A percentile compares a stretch with the other conserved stretches of the same genome.
These are phyloP conservation scores for Aspergillus ochraceus DNA, from an alignment of 2,329 filamentous ascomycete genomes.

Conservation along the genomic window DNA sequence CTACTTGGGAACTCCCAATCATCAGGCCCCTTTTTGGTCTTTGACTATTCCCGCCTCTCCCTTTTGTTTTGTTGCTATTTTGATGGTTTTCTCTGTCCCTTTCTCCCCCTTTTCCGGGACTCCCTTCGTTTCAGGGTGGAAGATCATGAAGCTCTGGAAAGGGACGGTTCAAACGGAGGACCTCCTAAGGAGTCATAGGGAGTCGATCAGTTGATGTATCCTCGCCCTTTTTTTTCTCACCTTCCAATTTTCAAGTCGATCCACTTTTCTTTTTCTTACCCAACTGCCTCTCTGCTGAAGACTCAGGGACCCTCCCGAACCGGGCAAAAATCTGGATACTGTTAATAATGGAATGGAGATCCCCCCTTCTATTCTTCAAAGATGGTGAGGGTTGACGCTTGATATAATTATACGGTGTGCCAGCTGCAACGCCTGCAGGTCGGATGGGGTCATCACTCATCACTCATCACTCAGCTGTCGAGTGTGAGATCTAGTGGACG, in stretches of 20 bases:
- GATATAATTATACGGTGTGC: not conserved
- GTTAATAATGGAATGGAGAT: not conserved
- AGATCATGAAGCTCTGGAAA: no score
- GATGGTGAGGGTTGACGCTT: not conserved
- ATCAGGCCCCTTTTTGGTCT: not conserved
- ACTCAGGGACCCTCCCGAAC: not conserved
- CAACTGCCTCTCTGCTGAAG: no score
- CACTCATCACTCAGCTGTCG: not conserved
- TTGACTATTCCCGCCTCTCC: not conserved
- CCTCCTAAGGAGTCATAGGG: no score
- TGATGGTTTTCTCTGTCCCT: not conserved
- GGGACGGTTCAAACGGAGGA: no score
- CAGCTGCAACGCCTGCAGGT: not conserved
- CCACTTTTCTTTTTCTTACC: not conserved
- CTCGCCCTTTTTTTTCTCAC: not conserved
- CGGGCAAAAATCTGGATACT: not conserved
- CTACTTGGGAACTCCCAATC: not conserved
- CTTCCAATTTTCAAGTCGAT: not conserved
- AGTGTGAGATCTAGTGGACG: not conserved
- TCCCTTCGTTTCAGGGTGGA: not conserved
- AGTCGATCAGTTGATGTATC: not conserved
- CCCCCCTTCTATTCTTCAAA: not conserved
- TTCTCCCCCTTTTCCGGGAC: no score
- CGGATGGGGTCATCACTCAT: not conserved
- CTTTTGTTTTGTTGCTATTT: not conserved